A percentile compares a stretch with the other conserved stretches of the same genome.
phyloP scores from a whole-genome alignment of 441 rosid species.

The Gossypium schwendimanii region DNA sequence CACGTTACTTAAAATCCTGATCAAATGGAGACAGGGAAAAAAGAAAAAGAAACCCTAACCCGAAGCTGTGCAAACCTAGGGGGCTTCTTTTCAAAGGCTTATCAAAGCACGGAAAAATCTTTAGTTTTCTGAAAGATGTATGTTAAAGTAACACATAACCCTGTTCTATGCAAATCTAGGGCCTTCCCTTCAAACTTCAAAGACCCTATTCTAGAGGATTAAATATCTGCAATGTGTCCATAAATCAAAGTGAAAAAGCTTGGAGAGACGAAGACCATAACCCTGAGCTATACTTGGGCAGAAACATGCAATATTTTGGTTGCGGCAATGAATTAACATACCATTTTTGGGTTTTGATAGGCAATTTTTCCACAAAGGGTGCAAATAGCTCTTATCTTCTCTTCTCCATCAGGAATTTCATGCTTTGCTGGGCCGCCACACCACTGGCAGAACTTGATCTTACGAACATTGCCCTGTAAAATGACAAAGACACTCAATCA shows the following conservation, averaged over 20 bases:
- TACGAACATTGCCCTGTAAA: constrained; percentile 53
- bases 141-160: not conserved
- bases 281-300: not conserved
- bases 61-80: not conserved
- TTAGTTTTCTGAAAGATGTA: not conserved
- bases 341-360: constrained; percentile 97
- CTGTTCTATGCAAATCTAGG: not conserved
- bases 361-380: constrained; percentile 64
- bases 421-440: constrained; percentile 86
- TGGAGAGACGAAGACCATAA: not conserved
- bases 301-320: not conserved
- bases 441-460: constrained; percentile 87
- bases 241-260: not conserved
- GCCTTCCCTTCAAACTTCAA: not conserved
- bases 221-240: not conserved
- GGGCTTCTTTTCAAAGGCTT: not conserved
- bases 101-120: not conserved
- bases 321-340: constrained; percentile 17
- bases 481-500: not conserved
- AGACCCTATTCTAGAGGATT: not conserved
- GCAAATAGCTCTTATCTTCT: constrained; percentile 80
- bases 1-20: not conserved
- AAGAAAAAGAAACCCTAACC: not conserved
- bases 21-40: not conserved
- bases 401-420: constrained; percentile 83